A percentile compares a stretch with the other conserved stretches of the same genome.
These are phyloP conservation scores for Chaetomium strumarium DNA, from an alignment of 2,329 filamentous ascomycete species.

Conservation along the genomic window DNA sequence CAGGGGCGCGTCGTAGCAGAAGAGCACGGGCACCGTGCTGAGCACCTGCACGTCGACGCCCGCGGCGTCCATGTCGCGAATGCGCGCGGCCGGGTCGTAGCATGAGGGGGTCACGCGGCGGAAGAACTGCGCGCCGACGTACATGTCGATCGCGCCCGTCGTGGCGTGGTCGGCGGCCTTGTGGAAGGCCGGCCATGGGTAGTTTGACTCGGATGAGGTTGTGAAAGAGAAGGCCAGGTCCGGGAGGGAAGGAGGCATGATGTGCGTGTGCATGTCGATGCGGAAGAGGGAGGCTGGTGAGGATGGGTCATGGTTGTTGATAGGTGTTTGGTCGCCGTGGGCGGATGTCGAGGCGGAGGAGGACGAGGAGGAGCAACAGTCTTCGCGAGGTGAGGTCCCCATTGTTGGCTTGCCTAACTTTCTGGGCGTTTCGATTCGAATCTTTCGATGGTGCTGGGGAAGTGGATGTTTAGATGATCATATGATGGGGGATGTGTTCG, in stretches of 20 bases:
- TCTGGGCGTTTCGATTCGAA: not conserved
- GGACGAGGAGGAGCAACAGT: conserved; percentile 6
- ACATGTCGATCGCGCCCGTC: conserved; percentile 30
- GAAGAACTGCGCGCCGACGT: conserved; percentile 31
- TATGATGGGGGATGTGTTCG: not conserved
- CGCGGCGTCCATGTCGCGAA: conserved; percentile 31
- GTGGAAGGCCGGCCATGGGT: conserved; percentile 29
- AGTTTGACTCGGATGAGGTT: conserved; percentile 23
- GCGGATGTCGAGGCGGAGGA: not conserved
- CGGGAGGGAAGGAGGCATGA: conserved; percentile 34
- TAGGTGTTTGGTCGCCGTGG: not conserved
- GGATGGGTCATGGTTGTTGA: not conserved
- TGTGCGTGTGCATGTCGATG: conserved; percentile 35
- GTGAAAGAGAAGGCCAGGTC: conserved; percentile 40
- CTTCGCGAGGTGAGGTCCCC: not conserved
- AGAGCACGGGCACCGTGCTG: conserved; percentile 33
- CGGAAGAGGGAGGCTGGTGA: conserved; percentile 26
- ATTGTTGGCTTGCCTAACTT: conserved; percentile 13
- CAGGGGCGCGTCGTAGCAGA: conserved; percentile 32
- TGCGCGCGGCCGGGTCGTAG: conserved; percentile 26
- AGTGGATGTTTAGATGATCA: not conserved
- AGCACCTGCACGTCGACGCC: conserved; percentile 34
- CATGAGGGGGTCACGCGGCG: conserved; percentile 32
- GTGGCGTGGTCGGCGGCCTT: conserved; percentile 16
- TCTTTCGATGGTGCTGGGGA: not conserved